phyloP scores from a whole-genome alignment of 441 rosid genomes.

The Corymbia citriodora region DNA sequence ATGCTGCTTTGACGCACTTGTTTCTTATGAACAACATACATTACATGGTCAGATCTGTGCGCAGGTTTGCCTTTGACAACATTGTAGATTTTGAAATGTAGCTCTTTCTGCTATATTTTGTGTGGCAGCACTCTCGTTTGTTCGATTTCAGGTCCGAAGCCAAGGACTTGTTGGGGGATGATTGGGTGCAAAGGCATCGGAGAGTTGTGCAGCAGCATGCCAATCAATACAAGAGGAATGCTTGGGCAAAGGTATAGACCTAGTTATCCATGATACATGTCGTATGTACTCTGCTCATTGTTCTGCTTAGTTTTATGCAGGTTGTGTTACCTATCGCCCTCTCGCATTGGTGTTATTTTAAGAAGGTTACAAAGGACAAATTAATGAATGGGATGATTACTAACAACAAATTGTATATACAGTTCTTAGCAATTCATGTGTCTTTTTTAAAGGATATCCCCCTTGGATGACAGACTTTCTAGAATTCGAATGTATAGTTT shows the following conservation, averaged over 20 bases:
- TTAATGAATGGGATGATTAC: not conserved
- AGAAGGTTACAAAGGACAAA: not conserved
- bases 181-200: slow-evolving; percentile 98
- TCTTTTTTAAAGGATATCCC: not conserved
- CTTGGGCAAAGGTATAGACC: slow-evolving; percentile 76
- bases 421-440: not conserved
- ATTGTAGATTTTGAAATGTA: not conserved
- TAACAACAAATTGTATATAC: not conserved
- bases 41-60: slow-evolving; percentile 99
- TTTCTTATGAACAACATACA: slow-evolving; percentile 98
- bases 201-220: slow-evolving; percentile 98
- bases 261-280: not conserved
- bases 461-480: not conserved
- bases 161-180: slow-evolving; percentile 95
- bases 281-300: not conserved
- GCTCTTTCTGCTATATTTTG: not conserved
- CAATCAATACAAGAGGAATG: slow-evolving; percentile 90
- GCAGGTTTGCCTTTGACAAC: slow-evolving; percentile 44
- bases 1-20: slow-evolving; percentile 83
- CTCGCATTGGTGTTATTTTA: not conserved
- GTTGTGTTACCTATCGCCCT: not conserved
- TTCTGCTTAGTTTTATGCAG: not conserved
- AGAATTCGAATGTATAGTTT: not conserved
- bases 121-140: not conserved
- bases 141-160: slow-evolving; percentile 80